Base-by-base conservation (phyloP, 345 rosid species). In the Citrus mangshanensis region DNA sequence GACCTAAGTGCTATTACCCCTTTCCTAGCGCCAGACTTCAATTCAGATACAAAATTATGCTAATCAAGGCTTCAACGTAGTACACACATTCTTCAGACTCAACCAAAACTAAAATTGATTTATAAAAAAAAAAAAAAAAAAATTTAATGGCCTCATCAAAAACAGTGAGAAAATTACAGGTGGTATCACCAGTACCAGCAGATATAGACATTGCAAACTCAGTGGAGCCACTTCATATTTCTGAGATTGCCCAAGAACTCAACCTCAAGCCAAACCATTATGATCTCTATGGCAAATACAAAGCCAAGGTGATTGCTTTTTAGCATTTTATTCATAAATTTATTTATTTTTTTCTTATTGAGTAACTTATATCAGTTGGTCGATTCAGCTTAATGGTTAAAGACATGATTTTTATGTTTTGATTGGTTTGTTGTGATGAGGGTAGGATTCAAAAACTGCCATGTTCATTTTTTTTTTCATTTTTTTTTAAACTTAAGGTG, bases 131-230 rank as follows among this genome's bases (percentile, higher is more conserved):
- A 34, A 27, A 19, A 32, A 0, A 25, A 25, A 0, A 30, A 18
- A 8, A 1, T 22, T 22, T 12, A 9, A 92, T 91, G 97, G 88
- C 86, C 75, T 68, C 93, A 5, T 76, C 92, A 34, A 87, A 38
- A 73, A 80, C 91, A 7, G 42, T 81, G 79, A 86, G 97, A 83
- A 94, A 92, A 83, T 72, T 97, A 74, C 81, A 91, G 83, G 98
- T 94, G 72, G 82, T 72, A 62, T 90, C 98, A 18, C 99, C 99
- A 7, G 98, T 96, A 13, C 98, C 99, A 5, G 96, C 99, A 6
- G 99, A 96, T 80, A 91, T 94, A 60, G 99, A 96, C 81, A 85
- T 94, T 28, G 99, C 99, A 35, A 96, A 94, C 82, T 91, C 97
- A 27, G 92, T 93, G 22, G 93, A 89, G 80, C 98, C 99, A 65